Evolutionary conservation across 768 basidiomycete genomes (phyloP).

Genomic region (Mycena galericulata): DNA sequence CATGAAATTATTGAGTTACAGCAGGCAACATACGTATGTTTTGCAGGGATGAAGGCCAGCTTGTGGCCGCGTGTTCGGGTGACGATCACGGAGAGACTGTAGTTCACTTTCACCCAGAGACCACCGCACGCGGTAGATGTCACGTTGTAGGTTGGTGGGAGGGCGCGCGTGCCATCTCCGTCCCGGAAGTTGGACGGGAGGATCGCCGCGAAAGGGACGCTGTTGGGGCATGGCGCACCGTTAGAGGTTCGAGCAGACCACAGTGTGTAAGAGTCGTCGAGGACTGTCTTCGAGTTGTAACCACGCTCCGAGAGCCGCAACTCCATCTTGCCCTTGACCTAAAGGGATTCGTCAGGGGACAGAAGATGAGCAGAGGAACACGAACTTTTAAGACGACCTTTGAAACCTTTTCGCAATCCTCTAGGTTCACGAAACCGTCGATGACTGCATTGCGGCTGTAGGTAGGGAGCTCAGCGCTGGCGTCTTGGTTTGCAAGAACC

Average conservation of each 20-base stretch:
- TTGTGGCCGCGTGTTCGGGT: slow-evolving; percentile 1
- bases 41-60: background rate
- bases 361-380: background rate
- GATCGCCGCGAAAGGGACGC: slow-evolving; percentile 53
- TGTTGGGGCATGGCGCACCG: slow-evolving; percentile 40
- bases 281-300: slow-evolving; percentile 44
- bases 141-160: slow-evolving; percentile 63
- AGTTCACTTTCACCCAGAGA: slow-evolving; percentile 41
- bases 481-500: slow-evolving; percentile 61
- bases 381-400: slow-evolving; percentile 59
- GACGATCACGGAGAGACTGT: slow-evolving; percentile 10
- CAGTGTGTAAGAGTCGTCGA: slow-evolving; percentile 47
- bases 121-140: slow-evolving; percentile 48
- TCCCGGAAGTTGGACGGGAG: slow-evolving; percentile 62
- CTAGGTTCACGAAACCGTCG: slow-evolving; percentile 58
- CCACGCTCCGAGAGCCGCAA: slow-evolving; percentile 50
- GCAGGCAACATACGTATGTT: slow-evolving; percentile 5
- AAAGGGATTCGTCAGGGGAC: background rate
- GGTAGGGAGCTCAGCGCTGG: slow-evolving; percentile 49
- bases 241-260: slow-evolving; percentile 43
- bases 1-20: background rate
- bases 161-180: slow-evolving; percentile 41
- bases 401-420: slow-evolving; percentile 49
- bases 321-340: slow-evolving; percentile 60
- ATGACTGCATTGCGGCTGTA: slow-evolving; percentile 58